A percentile compares a stretch with the other conserved stretches of the same genome.
Conservation (phyloP, 78 protist species). For the Neovahlkampfia damariscottae region DNA sequence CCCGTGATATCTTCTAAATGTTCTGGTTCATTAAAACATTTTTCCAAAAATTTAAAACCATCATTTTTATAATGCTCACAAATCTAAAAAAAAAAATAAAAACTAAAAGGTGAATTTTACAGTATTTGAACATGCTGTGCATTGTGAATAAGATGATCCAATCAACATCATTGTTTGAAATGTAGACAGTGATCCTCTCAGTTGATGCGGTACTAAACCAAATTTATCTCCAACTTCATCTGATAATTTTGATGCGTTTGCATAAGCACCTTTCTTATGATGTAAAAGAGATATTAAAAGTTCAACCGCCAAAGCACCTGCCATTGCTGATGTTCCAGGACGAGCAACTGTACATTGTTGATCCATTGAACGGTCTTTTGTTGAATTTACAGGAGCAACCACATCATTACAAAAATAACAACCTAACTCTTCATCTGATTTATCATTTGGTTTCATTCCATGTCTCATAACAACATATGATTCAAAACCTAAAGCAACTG, state of each 20-base stretch:
- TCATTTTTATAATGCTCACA: conserved; percentile 9
- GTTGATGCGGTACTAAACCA: conserved; percentile 69
- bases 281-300: conserved; percentile 65
- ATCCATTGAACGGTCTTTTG: conserved; percentile 90
- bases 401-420: conserved; percentile 97
- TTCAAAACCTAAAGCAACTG: conserved; percentile 94
- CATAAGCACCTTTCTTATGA: conserved; percentile 42
- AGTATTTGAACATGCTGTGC: conserved; percentile 79
- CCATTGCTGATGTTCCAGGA: conserved; percentile 82
- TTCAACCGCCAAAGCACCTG: conserved; percentile 81
- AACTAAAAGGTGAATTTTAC: conserved; percentile 2
- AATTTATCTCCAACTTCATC: background rate
- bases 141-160: conserved; percentile 48
- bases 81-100: too few species aligned
- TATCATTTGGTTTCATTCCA: conserved; percentile 35
- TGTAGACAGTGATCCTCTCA: conserved; percentile 64
- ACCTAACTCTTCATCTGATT: conserved; percentile 39
- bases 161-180: conserved; percentile 25
- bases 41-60: conserved; percentile 45
- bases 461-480: conserved; percentile 85
- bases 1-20: conserved; percentile 58
- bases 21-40: conserved; percentile 31
- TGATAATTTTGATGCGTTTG: conserved; percentile 37
- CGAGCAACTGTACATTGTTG: conserved; percentile 96
- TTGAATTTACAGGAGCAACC: conserved; percentile 79